A percentile compares a stretch with the other conserved stretches of the same genome.
phyloP scores from a whole-genome alignment of 257 asterid species.

The Scutellaria baicalensis region DNA sequence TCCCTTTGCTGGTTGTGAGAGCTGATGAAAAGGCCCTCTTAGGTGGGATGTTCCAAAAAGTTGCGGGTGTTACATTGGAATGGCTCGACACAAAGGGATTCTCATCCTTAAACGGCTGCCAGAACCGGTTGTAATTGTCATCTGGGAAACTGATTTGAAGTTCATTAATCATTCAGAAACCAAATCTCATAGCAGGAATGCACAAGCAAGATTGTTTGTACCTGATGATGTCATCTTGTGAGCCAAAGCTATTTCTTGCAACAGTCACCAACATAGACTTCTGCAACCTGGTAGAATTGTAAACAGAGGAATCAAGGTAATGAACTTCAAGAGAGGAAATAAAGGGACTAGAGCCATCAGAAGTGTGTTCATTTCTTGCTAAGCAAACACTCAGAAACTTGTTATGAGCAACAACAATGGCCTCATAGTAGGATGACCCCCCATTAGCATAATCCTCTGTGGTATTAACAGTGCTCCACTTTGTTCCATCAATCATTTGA shows the following conservation, averaged over 20 bases:
- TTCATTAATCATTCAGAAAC: slow-evolving; percentile 9
- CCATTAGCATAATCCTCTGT: slow-evolving; percentile 57
- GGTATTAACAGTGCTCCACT: slow-evolving; percentile 71
- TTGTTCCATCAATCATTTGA: slow-evolving; percentile 82
- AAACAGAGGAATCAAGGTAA: slow-evolving; percentile 44
- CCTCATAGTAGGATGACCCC: slow-evolving; percentile 65
- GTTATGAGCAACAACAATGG: slow-evolving; percentile 47
- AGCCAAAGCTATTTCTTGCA: slow-evolving; percentile 57
- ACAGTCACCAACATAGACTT: slow-evolving; percentile 44
- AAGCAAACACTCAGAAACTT: slow-evolving; percentile 52
- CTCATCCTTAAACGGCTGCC: slow-evolving; percentile 52
- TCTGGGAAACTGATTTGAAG: slow-evolving; percentile 61
- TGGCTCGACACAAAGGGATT: slow-evolving; percentile 50
- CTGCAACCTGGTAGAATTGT: slow-evolving; percentile 58
- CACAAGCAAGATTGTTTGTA: slow-evolving; percentile 10
- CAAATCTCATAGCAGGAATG: not conserved
- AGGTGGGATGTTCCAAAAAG: slow-evolving; percentile 84
- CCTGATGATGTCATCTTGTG: slow-evolving; percentile 45
- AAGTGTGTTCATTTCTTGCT: slow-evolving; percentile 59
- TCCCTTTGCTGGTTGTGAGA: slow-evolving; percentile 60
- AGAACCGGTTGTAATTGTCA: slow-evolving; percentile 62
- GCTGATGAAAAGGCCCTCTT: slow-evolving; percentile 47
- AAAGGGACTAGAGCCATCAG: slow-evolving; percentile 46
- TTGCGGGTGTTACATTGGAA: slow-evolving; percentile 34
- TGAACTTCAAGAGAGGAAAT: slow-evolving; percentile 71